Base-by-base conservation (phyloP, 2,329 filamentous ascomycete species). In the Penicillium sp. region DNA sequence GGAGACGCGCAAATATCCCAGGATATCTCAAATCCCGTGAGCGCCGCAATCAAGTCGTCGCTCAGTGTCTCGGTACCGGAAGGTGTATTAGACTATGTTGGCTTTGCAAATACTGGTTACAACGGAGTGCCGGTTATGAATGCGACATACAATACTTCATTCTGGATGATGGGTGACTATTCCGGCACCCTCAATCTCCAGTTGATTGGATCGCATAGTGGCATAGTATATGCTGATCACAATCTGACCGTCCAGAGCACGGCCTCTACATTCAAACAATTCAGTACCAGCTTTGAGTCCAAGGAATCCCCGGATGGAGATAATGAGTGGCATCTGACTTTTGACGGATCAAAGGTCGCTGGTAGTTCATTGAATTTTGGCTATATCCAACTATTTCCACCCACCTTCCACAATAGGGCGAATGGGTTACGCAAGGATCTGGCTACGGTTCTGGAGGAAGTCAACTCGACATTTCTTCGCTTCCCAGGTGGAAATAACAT, bases 401-500 rank as follows among this genome's bases (percentile, higher is more conserved):
- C 72, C 1, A 74, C 70, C 6, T 74, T 61, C 50, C 61, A 64
- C n/a, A 66, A 26, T 24, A 71, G 73, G 26, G 51, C 67, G 51
- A 89, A 89, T 66, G 88, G 88, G 0, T 76, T 88, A 44, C 78
- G 86, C 6, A 73, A 81, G 9, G 86, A 89, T 55, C 75, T 89
- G 55, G 83, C 82, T 7, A 79, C 84, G 56, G 81, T 82, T 7
- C 73, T 89, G 2, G 83, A 81, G 3, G 81, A 77, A 8, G 70
- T 88, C 1, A 83, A 85, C 56, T 83, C 84, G 0, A 82, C 81
- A n/a, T 84, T 89, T 67, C 81, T 91, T 49, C 83, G 89, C 17
- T 85, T 89, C 61, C 88, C 88, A 0, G 89, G 89, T 6, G 88
- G 87, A 9, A 89, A 88, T 70, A 88, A 88, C 78, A 75, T 89